Base-by-base conservation (phyloP, 208 protist species). In the Acanthamoeba royreba region DNA sequence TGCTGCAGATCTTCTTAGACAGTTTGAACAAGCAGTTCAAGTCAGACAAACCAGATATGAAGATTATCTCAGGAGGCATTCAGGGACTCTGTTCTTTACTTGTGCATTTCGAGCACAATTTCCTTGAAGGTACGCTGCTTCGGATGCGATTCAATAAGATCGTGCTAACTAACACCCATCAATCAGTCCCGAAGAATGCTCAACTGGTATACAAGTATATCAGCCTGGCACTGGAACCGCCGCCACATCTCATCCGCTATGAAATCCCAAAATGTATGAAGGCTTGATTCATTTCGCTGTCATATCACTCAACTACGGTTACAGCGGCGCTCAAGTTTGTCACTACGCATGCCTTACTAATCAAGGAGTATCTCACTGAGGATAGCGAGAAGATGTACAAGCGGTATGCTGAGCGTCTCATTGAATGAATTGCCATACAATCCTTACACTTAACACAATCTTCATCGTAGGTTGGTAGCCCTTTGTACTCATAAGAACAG, bases 301-400 rank as follows among this genome's bases (percentile, higher is more conserved):
- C 31, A n/a, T 77, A 33, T 77, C 35, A 33, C 31, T 28, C 52
- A 38, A 58, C 72, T 9, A 55, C 49, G 58, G n/a, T n/a, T 25
- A 25, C 49, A 94, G 93, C 93, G 1, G 93, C 85, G 28, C 55
- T 92, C 46, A 94, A 94, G 35, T 94, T 94, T 40, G 79, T 94
- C 25, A 79, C 22, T 31, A 86, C 93, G 2, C 93, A 94, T 40
- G 93, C 85, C 5, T 90, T 85, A n/a, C 52, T 94, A 8, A 90
- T 94, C 45, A 85, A 94, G 40, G 83, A 94, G 33, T 94, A 94
- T 45, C 47, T 94, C 38, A 94, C 93, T 4, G 93, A 94, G 77
- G 93, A 94, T 58, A 86, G 85, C 46, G 93, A 93, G 42, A 89
- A 86, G 45, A 94, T 94, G 93, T 93, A 91, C 92, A 85, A 89